Evolutionary conservation across 2,329 filamentous ascomycete species (phyloP).

Genomic region (Arthrobotrys pseudoclavata): DNA sequence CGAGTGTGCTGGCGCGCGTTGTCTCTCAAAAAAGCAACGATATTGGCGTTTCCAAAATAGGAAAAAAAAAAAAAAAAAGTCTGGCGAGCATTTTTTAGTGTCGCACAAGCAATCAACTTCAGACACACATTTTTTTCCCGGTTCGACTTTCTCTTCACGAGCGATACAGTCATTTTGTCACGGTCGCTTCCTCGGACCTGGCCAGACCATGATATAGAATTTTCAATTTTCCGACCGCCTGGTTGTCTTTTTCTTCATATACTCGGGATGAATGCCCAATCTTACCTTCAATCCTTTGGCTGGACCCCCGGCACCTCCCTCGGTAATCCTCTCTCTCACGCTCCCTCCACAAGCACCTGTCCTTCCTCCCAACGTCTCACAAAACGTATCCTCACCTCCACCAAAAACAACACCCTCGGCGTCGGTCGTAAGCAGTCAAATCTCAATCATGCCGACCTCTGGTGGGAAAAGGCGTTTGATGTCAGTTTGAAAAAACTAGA

Average conservation of each 20-base stretch:
- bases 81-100: constrained; percentile 3
- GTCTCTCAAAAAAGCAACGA: constrained; percentile 14
- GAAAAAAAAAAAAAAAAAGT: constrained; percentile 8
- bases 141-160: not conserved
- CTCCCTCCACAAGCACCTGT: constrained; percentile 24
- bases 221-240: not conserved
- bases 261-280: constrained; percentile 50
- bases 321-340: constrained; percentile 55
- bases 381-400: constrained; percentile 51
- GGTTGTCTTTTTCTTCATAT: not conserved
- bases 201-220: not conserved
- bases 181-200: constrained; percentile 11
- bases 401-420: constrained; percentile 58
- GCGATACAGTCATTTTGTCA: not conserved
- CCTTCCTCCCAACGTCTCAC: constrained; percentile 37
- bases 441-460: constrained; percentile 58
- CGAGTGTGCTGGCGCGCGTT: constrained; percentile 50
- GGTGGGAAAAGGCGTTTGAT: constrained; percentile 59
- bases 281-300: constrained; percentile 57
- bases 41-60: not conserved
- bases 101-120: constrained; percentile 21
- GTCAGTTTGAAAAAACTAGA: constrained; percentile 57
- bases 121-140: not conserved
- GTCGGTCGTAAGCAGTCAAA: constrained; percentile 57
- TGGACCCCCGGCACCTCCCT: constrained; percentile 57